Conservation (phyloP, 768 basidiomycete genomes). For the Gyrodon lividus region DNA sequence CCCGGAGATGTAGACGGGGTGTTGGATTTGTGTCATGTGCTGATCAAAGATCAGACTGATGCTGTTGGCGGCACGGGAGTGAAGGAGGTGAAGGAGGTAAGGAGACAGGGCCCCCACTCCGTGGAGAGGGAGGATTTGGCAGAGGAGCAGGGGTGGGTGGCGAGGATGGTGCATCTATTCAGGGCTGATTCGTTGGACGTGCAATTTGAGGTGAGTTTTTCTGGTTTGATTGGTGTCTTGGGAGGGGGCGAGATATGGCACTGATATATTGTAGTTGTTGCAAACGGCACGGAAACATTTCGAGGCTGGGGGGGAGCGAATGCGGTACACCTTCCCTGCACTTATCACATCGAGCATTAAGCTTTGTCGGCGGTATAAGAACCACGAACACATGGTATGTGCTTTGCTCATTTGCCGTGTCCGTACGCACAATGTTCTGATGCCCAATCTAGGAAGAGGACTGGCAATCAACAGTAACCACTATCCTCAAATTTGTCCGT, state of each 20-base stretch:
- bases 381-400: constrained; percentile 66
- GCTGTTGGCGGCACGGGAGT: constrained; percentile 34
- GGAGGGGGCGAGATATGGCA: too few relatives aligned
- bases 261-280: constrained; percentile 55
- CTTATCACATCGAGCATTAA: constrained; percentile 92
- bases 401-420: background rate
- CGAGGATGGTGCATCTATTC: constrained; percentile 97
- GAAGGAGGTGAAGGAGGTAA: constrained; percentile 40
- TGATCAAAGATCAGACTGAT: constrained; percentile 84
- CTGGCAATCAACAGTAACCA: constrained; percentile 82
- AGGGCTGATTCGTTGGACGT: constrained; percentile 79
- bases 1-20: constrained; percentile 95
- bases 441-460: constrained; percentile 64
- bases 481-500: constrained; percentile 90
- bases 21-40: constrained; percentile 86
- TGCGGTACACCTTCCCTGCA: constrained; percentile 96
- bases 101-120: constrained; percentile 58
- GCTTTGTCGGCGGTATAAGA: constrained; percentile 89
- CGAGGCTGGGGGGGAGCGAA: constrained; percentile 88
- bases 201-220: constrained; percentile 77
- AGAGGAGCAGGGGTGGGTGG: constrained; percentile 99
- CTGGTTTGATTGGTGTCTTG: background rate
- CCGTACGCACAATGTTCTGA: constrained; percentile 1
- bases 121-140: constrained; percentile 88
- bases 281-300: constrained; percentile 91